These are phyloP conservation scores for Periconia sp. DNA, from an alignment of 2,329 filamentous ascomycete species.

Conservation along the genomic window DNA sequence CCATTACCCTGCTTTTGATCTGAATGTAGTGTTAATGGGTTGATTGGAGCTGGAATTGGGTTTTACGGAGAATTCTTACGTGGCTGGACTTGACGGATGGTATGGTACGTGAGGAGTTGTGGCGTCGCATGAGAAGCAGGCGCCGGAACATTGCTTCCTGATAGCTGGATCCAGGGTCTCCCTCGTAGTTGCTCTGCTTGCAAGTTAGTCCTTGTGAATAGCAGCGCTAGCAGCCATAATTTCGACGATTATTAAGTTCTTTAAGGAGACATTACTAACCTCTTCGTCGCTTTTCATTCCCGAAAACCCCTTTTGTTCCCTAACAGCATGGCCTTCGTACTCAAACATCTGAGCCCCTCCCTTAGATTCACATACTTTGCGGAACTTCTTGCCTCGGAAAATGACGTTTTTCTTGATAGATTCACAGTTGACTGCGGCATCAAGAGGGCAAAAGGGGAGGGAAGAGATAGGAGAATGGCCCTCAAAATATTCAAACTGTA, in stretches of 20 bases:
- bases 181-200: background rate
- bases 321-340: background rate
- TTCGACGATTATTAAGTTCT: too few relatives aligned
- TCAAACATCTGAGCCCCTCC: conserved; percentile 6
- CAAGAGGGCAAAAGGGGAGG: background rate
- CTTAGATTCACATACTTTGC: background rate
- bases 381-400: conserved; percentile 13
- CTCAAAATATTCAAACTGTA: background rate
- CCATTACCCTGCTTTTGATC: conserved; percentile 3
- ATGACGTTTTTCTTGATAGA: conserved; percentile 29
- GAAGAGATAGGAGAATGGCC: background rate
- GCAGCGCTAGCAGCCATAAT: background rate
- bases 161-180: background rate
- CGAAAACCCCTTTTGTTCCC: background rate
- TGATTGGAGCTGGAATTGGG: background rate
- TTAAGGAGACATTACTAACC: background rate
- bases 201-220: background rate
- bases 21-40: background rate
- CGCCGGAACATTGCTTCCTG: background rate
- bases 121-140: background rate
- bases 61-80: background rate
- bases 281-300: background rate
- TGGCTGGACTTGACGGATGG: background rate
- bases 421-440: background rate
- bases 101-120: background rate